A percentile compares a stretch with the other conserved stretches of the same genome.
Evolutionary conservation across 2,329 filamentous ascomycete species (phyloP).

Genomic region (Colletotrichum orchidophilum): DNA sequence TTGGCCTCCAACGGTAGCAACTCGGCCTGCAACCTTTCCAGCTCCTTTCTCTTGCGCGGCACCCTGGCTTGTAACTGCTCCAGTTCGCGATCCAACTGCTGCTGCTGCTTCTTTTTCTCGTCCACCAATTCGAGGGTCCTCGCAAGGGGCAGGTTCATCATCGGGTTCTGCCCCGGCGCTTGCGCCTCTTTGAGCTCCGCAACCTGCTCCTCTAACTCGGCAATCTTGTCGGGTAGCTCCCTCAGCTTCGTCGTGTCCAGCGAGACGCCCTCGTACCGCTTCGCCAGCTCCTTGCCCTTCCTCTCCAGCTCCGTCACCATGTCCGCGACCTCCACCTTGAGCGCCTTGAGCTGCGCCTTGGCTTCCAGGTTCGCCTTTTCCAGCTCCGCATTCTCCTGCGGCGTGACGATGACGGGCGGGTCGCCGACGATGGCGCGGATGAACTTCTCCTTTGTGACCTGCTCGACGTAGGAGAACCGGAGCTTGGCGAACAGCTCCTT

Average conservation of each 20-base stretch:
- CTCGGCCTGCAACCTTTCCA: conserved; percentile 74
- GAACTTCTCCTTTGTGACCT: conserved; percentile 98
- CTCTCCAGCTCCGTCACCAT: conserved; percentile 78
- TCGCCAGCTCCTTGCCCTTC: conserved; percentile 66
- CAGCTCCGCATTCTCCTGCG: conserved; percentile 82
- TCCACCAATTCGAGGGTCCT: conserved; percentile 65
- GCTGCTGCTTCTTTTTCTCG: conserved; percentile 59
- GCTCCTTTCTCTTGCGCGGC: conserved; percentile 72
- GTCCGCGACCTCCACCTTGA: conserved; percentile 80
- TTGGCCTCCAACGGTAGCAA: conserved; percentile 74
- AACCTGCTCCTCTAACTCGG: conserved; percentile 59
- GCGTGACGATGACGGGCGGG: conserved; percentile 84
- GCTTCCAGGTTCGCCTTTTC: conserved; percentile 73
- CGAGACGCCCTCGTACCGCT: conserved; percentile 60
- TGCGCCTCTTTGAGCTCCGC: conserved; percentile 54
- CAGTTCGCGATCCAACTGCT: conserved; percentile 69
- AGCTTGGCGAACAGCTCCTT: conserved; percentile 96
- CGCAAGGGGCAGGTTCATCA: conserved; percentile 64
- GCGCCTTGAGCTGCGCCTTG: conserved; percentile 80
- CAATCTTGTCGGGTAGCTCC: conserved; percentile 61
- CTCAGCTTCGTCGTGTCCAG: conserved; percentile 58
- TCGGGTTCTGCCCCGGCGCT: conserved; percentile 49
- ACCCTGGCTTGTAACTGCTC: conserved; percentile 69
- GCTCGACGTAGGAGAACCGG: conserved; percentile 96
- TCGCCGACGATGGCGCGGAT: conserved; percentile 92